Evolutionary conservation across 208 protist genomes (phyloP).

Genomic region (Trichomonas gallinae): DNA sequence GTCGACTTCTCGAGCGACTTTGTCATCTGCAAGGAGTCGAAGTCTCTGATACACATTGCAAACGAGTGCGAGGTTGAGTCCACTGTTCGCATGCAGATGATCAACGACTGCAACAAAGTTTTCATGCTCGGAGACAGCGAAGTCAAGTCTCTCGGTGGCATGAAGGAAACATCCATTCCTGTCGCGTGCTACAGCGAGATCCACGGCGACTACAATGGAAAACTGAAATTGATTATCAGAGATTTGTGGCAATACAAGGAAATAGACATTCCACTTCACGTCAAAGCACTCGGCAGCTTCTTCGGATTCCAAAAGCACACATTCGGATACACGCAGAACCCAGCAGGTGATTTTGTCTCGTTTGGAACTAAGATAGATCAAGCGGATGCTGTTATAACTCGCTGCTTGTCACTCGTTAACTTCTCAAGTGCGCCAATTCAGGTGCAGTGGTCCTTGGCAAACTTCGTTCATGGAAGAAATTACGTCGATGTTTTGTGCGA

Average conservation of each 20-base stretch:
- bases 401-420: neutral
- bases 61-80: neutral
- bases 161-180: neutral
- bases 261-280: neutral
- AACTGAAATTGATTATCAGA: neutral
- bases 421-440: neutral
- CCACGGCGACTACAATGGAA: neutral
- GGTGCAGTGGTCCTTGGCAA: neutral
- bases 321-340: neutral
- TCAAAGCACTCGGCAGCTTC: constrained; percentile 15
- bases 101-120: neutral
- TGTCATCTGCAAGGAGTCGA: neutral
- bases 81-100: neutral
- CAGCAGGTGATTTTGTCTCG: neutral
- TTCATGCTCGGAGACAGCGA: neutral
- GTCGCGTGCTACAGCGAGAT: constrained; percentile 1
- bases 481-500: neutral
- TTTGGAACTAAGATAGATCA: neutral
- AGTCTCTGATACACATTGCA: neutral
- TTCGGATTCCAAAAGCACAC: neutral
- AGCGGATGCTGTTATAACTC: neutral
- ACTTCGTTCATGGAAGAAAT: neutral
- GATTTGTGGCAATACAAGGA: neutral
- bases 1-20: constrained; percentile 5
- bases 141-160: neutral